These are phyloP conservation scores for Didymella segeticola DNA, from an alignment of 2,329 filamentous ascomycete species.

Conservation along the genomic window DNA sequence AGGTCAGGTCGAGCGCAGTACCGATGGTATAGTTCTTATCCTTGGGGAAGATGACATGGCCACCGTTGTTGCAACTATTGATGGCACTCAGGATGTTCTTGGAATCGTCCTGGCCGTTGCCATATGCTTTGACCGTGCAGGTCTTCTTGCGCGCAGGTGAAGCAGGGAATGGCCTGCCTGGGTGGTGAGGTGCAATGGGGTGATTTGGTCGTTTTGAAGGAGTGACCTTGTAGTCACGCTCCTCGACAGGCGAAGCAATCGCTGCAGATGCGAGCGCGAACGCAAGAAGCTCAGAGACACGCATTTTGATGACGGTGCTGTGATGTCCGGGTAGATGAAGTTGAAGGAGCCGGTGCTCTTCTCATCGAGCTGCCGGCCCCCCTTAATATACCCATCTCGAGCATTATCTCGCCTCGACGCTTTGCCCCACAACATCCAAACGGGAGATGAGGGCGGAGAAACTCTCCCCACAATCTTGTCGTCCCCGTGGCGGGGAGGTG, in stretches of 20 bases:
- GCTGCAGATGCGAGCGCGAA: conserved; percentile 34
- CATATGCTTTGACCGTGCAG: conserved; percentile 49
- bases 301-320: conserved; percentile 29
- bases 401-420: background rate
- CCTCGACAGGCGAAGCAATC: conserved; percentile 27
- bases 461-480: conserved; percentile 6
- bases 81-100: conserved; percentile 62
- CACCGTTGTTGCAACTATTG: conserved; percentile 67
- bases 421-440: background rate
- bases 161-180: conserved; percentile 42
- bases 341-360: background rate
- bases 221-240: conserved; percentile 11
- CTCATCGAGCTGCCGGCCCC: background rate
- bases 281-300: conserved; percentile 30
- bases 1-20: conserved; percentile 70
- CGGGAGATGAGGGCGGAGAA: conserved; percentile 17
- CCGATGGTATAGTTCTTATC: conserved; percentile 66
- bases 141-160: conserved; percentile 47
- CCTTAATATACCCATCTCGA: conserved; percentile 8
- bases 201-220: conserved; percentile 43
- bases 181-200: conserved; percentile 44
- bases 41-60: conserved; percentile 64
- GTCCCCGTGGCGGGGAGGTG: background rate
- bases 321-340: background rate
- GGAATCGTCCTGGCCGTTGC: conserved; percentile 57